phyloP scores from a whole-genome alignment of 2,329 filamentous ascomycete genomes.

The Claviceps quebecensis region DNA sequence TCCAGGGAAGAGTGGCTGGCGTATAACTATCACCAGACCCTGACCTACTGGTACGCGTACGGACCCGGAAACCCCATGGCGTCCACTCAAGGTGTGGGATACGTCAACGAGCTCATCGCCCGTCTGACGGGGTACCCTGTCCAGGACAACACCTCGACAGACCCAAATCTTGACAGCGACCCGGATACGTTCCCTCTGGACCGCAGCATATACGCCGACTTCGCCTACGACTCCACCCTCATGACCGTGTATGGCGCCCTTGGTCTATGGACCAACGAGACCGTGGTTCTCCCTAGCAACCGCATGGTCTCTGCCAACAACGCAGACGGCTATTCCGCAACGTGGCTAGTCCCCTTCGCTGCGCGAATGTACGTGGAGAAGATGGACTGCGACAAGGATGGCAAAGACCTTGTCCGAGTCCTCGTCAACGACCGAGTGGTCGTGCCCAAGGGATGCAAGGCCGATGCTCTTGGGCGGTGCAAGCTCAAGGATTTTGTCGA shows the following conservation, averaged over 20 bases:
- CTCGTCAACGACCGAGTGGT: constrained; percentile 76
- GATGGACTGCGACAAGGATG: constrained; percentile 46
- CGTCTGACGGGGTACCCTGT: constrained; percentile 59
- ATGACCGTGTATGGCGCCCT: constrained; percentile 60
- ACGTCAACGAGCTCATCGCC: constrained; percentile 74
- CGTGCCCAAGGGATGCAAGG: constrained; percentile 54
- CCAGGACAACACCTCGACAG: constrained; percentile 58
- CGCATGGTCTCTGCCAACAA: constrained; percentile 34
- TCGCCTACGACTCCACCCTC: constrained; percentile 87
- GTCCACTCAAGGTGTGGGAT: constrained; percentile 76
- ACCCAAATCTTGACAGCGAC: constrained; percentile 59
- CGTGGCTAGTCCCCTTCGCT: constrained; percentile 72
- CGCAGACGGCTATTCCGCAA: constrained; percentile 56
- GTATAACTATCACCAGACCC: constrained; percentile 68
- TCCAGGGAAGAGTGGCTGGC: constrained; percentile 55
- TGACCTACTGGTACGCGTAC: constrained; percentile 78
- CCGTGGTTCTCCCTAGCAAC: constrained; percentile 32
- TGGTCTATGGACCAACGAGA: constrained; percentile 59
- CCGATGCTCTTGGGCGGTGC: constrained; percentile 59
- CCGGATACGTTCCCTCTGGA: constrained; percentile 60
- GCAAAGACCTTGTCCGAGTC: constrained; percentile 61
- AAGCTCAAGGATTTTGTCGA: constrained; percentile 55
- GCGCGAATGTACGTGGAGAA: constrained; percentile 78
- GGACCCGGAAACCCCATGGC: constrained; percentile 64
- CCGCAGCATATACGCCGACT: constrained; percentile 65